Evolutionary conservation across 495 filamentous ascomycete genomes (phyloP).

Genomic region (Umbilicaria muhlenbergii): DNA sequence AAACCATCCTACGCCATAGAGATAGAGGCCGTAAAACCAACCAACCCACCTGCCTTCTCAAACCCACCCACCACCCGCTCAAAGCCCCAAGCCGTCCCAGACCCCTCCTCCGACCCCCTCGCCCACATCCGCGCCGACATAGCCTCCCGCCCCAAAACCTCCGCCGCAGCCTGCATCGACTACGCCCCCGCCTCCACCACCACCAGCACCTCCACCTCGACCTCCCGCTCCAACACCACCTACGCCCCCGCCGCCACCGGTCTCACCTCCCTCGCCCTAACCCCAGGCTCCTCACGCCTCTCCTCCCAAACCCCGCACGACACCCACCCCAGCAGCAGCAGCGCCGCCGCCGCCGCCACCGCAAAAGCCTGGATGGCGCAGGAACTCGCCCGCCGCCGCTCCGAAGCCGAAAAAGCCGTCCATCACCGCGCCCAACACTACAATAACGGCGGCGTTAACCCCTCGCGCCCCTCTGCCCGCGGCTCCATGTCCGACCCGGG

Average conservation of each 20-base stretch:
- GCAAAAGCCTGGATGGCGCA: constrained; percentile 11
- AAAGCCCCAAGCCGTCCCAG: not conserved
- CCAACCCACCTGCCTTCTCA: constrained; percentile 1
- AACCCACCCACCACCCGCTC: constrained; percentile 1
- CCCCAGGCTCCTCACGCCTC: constrained; percentile 1
- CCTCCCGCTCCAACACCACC: constrained; percentile 11
- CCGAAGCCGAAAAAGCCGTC: constrained; percentile 3
- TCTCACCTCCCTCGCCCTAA: constrained; percentile 9
- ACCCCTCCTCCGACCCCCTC: constrained; percentile 1
- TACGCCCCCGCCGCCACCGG: constrained; percentile 13
- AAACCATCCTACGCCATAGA: constrained; percentile 5
- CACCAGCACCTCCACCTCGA: constrained; percentile 15
- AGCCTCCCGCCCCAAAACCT: constrained; percentile 10
- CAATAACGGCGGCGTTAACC: too few relatives aligned
- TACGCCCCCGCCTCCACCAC: constrained; percentile 7
- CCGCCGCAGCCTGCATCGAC: constrained; percentile 11
- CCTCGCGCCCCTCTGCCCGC: too few relatives aligned
- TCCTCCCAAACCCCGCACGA: too few relatives aligned
- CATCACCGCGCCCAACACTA: too few relatives aligned
- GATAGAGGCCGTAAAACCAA: constrained; percentile 5
- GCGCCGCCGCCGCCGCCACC: not conserved
- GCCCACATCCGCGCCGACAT: constrained; percentile 3
- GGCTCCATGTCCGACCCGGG: too few relatives aligned
- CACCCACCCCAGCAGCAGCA: too few relatives aligned
- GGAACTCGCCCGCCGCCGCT: constrained; percentile 9